These are phyloP conservation scores for Phytophthora colocasiae DNA, from an alignment of 352 stramenopile species.

Conservation along the genomic window DNA sequence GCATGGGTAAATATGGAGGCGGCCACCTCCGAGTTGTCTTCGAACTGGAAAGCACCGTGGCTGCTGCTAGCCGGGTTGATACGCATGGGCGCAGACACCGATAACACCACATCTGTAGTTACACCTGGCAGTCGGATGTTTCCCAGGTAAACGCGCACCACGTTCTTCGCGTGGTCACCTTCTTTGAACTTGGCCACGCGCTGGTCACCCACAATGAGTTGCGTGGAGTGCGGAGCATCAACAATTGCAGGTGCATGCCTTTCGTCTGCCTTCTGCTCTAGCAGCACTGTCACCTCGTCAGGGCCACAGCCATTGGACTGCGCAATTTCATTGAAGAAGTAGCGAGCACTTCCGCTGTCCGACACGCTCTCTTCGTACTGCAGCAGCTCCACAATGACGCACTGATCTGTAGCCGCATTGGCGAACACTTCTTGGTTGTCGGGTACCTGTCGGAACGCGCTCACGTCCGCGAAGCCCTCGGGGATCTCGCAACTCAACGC, in stretches of 20 bases:
- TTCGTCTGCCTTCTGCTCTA: conserved; percentile 45
- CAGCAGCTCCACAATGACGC: conserved; percentile 85
- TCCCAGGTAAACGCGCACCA: conserved; percentile 82
- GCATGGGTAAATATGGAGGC: conserved; percentile 80
- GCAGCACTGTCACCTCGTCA: conserved; percentile 58
- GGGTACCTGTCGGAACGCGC: conserved; percentile 84
- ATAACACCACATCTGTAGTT: conserved; percentile 85
- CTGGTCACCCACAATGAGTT: conserved; percentile 80
- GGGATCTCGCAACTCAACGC: conserved; percentile 79
- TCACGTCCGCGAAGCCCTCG: conserved; percentile 80
- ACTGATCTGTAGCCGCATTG: conserved; percentile 80
- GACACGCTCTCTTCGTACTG: conserved; percentile 63
- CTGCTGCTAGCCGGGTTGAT: conserved; percentile 81
- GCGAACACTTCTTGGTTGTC: conserved; percentile 92
- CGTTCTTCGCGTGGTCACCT: conserved; percentile 80
- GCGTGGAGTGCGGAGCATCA: conserved; percentile 42
- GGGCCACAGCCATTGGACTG: conserved; percentile 77
- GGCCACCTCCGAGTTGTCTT: conserved; percentile 72
- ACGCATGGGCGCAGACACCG: conserved; percentile 76
- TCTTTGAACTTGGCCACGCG: conserved; percentile 89
- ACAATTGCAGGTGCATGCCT: conserved; percentile 41
- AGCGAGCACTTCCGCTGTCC: conserved; percentile 61
- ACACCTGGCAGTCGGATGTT: conserved; percentile 77
- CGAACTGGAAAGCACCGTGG: conserved; percentile 65
- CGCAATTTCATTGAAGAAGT: conserved; percentile 89